phyloP scores from a whole-genome alignment of 2,329 filamentous ascomycete species.

The Beauveria medogensis region DNA sequence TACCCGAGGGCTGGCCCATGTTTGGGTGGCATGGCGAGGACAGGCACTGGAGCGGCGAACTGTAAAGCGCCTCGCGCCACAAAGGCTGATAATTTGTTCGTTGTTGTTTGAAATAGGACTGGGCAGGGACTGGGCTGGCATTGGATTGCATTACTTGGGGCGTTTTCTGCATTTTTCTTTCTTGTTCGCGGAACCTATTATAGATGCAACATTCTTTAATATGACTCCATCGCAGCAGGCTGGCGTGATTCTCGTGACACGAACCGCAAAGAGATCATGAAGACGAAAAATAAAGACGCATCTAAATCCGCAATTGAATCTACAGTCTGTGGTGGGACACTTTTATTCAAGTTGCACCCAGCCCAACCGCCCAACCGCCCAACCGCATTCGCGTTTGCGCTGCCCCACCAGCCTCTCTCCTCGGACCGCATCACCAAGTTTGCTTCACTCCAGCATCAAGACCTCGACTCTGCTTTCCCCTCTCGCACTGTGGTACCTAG shows the following conservation, averaged over 20 bases:
- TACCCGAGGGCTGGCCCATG: constrained; percentile 55
- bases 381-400: not conserved
- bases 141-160: constrained; percentile 1
- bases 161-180: not conserved
- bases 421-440: not conserved
- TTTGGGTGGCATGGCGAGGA: constrained; percentile 39
- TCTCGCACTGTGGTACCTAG: not conserved
- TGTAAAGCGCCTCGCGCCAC: constrained; percentile 2
- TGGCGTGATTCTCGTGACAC: too few relatives aligned
- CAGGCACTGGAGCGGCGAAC: constrained; percentile 16
- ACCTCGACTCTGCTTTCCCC: not conserved
- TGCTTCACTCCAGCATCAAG: not conserved
- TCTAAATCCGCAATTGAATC: not conserved
- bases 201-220: not conserved
- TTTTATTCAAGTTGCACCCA: not conserved
- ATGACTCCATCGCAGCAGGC: not conserved
- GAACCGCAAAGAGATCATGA: too few relatives aligned
- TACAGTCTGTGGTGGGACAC: not conserved
- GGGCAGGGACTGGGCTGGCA: not conserved
- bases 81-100: not conserved
- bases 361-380: not conserved
- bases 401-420: not conserved
- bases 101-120: not conserved
- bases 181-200: not conserved
- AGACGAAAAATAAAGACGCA: too few relatives aligned